phyloP scores from a whole-genome alignment of 768 basidiomycete species.

The Phanerochaete carnosa region DNA sequence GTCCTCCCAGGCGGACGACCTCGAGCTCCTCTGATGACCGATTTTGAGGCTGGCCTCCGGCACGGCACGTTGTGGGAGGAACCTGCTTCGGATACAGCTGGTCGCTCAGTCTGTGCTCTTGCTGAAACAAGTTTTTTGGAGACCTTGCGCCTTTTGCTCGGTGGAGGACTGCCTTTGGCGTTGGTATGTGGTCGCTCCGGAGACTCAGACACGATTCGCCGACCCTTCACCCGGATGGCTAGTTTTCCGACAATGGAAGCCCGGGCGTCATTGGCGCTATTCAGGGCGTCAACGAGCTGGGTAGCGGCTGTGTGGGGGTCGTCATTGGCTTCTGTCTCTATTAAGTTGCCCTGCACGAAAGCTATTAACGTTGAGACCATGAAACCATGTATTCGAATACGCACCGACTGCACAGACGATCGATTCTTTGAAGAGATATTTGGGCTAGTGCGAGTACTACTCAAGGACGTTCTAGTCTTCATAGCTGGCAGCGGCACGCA shows the following conservation, averaged over 20 bases:
- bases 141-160: not conserved
- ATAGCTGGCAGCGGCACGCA: not conserved
- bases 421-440: too few species aligned
- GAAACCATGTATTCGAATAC: too few species aligned
- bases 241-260: not conserved
- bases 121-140: too few species aligned
- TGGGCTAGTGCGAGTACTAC: not conserved
- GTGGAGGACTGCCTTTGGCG: not conserved
- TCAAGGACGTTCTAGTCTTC: too few species aligned
- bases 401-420: too few species aligned
- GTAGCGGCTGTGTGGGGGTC: not conserved
- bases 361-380: too few species aligned
- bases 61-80: not conserved
- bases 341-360: too few species aligned
- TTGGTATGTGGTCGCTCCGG: not conserved
- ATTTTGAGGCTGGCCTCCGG: not conserved
- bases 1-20: not conserved
- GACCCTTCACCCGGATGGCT: not conserved
- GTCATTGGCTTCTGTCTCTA: not conserved
- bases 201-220: not conserved
- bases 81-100: not conserved
- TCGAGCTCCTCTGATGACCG: not conserved
- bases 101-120: not conserved
- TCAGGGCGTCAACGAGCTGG: not conserved
- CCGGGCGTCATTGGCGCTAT: not conserved